These are phyloP conservation scores for Monosporascus cannonballus DNA, from an alignment of 2,329 filamentous ascomycete genomes.

Conservation along the genomic window DNA sequence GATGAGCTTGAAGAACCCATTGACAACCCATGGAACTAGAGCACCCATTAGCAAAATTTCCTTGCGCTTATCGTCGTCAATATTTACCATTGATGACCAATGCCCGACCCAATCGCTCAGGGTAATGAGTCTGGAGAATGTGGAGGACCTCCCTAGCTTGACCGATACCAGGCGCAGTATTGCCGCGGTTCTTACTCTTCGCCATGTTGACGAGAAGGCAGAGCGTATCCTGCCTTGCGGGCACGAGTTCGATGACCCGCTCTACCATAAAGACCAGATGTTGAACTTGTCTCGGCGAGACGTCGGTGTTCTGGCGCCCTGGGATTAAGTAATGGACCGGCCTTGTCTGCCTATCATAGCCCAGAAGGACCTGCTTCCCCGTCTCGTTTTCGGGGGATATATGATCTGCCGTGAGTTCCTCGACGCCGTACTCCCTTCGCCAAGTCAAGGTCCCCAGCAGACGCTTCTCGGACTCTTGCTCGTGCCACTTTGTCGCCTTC, in stretches of 20 bases:
- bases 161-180: constrained; percentile 64
- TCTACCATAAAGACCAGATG: constrained; percentile 97
- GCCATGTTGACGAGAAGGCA: constrained; percentile 91
- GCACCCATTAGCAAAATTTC: constrained; percentile 6
- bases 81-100: constrained; percentile 78
- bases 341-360: constrained; percentile 79
- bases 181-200: constrained; percentile 65
- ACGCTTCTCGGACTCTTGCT: constrained; percentile 70
- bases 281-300: constrained; percentile 79
- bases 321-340: constrained; percentile 90
- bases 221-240: constrained; percentile 77
- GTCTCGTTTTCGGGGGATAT: constrained; percentile 94
- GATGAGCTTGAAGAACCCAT: constrained; percentile 93
- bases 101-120: constrained; percentile 81
- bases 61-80: not conserved
- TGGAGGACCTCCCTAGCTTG: constrained; percentile 78
- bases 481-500: constrained; percentile 85
- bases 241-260: constrained; percentile 80
- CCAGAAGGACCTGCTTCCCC: constrained; percentile 86
- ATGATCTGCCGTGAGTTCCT: constrained; percentile 74
- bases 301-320: constrained; percentile 85
- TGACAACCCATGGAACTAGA: constrained; percentile 82
- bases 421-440: constrained; percentile 84
- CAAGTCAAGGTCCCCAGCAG: constrained; percentile 75
- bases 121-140: constrained; percentile 94